Percentiles rank a stretch among this genome's conserved stretches.
Conservation (phyloP, 768 basidiomycete species). For the Lentinus tigrinus region DNA sequence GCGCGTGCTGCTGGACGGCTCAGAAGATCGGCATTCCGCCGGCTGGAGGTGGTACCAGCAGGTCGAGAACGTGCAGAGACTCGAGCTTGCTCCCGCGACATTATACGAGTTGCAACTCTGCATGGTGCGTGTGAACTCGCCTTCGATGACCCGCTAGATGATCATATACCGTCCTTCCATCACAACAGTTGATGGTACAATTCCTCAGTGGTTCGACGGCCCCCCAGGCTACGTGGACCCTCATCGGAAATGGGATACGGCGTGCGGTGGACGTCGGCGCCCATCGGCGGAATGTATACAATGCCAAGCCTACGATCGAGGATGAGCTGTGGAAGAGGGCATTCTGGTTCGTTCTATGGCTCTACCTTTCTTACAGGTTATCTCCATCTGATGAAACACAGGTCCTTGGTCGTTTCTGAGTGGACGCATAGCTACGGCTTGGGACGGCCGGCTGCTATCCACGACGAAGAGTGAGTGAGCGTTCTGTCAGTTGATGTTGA, state of each 20-base stretch:
- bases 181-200: conserved; percentile 42
- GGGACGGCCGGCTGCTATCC: too few species aligned
- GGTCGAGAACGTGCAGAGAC: conserved; percentile 49
- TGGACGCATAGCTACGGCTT: too few species aligned
- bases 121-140: conserved; percentile 34
- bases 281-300: conserved; percentile 39
- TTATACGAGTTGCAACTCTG: conserved; percentile 62
- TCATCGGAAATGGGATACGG: conserved; percentile 33
- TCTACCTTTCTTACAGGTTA: too few species aligned
- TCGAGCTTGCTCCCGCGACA: conserved; percentile 50
- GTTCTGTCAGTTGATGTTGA: not conserved
- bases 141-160: not conserved
- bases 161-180: not conserved
- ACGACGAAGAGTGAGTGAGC: too few species aligned
- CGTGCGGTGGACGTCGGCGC: conserved; percentile 58
- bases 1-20: not conserved
- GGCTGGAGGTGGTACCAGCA: not conserved
- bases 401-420: too few species aligned
- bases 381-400: too few species aligned
- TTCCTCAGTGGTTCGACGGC: conserved; percentile 44
- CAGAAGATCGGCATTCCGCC: not conserved
- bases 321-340: conserved; percentile 51
- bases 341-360: conserved; percentile 44
- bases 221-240: conserved; percentile 42
- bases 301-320: conserved; percentile 32